A percentile compares a stretch with the other conserved stretches of the same genome.
Evolutionary conservation across 108 stramenopile species (phyloP).

Genomic region (Stephanodiscus minutulus): DNA sequence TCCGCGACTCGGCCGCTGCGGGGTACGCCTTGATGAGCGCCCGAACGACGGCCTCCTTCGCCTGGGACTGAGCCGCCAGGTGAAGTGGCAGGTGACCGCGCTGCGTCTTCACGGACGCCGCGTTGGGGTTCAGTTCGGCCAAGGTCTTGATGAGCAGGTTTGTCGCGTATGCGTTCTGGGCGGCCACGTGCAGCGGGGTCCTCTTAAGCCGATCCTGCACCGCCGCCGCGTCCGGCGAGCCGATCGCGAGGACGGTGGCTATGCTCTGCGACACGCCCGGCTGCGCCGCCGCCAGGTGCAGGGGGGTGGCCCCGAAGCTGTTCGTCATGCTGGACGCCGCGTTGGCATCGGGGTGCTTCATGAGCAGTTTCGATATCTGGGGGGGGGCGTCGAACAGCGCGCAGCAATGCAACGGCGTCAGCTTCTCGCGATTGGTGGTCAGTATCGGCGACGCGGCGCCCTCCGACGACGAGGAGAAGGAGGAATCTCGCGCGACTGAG

Average conservation of each 20-base stretch:
- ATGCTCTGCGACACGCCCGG: constrained; percentile 45
- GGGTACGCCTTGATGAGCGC: constrained; percentile 59
- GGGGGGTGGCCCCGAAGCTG: constrained; percentile 44
- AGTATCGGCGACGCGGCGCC: constrained; percentile 3
- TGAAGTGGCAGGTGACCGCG: constrained; percentile 64
- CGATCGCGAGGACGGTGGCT: constrained; percentile 50
- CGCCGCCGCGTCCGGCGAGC: constrained; percentile 45
- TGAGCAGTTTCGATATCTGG: constrained; percentile 43
- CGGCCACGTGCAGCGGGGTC: constrained; percentile 55
- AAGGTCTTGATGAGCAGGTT: constrained; percentile 53
- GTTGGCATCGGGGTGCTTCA: constrained; percentile 52
- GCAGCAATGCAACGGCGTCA: constrained; percentile 69
- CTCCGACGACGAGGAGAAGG: not conserved
- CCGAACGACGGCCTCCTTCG: constrained; percentile 53
- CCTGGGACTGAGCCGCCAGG: constrained; percentile 58
- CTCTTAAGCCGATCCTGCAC: constrained; percentile 50
- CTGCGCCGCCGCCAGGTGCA: constrained; percentile 49
- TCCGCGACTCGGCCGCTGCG: constrained; percentile 49
- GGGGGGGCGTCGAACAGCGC: constrained; percentile 56
- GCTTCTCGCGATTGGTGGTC: constrained; percentile 19
- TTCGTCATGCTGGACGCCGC: constrained; percentile 45
- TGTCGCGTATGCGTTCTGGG: constrained; percentile 56
- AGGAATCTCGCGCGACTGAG: not conserved
- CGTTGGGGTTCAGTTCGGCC: constrained; percentile 56
- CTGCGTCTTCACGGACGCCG: constrained; percentile 44